Evolutionary conservation across 2,329 filamentous ascomycete species (phyloP).

Genomic region (Lachnellula occidentalis): DNA sequence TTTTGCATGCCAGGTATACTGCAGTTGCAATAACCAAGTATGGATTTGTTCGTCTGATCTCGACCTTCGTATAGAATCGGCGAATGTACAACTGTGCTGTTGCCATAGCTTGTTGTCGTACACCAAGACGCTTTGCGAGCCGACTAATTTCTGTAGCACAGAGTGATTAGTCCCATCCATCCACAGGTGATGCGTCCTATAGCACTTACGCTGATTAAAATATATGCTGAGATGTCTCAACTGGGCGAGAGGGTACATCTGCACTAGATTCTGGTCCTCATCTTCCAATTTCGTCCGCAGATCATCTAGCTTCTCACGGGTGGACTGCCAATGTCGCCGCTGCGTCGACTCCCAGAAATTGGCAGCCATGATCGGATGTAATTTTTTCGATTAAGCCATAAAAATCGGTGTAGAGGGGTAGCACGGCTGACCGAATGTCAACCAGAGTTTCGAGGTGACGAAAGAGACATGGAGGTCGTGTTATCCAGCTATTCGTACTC

Average conservation of each 20-base stretch:
- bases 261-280: slow-evolving; percentile 66
- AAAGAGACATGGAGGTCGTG: too few species aligned
- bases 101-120: slow-evolving; percentile 87
- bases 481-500: too few species aligned
- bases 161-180: background rate
- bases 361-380: slow-evolving; percentile 34
- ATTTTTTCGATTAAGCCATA: background rate
- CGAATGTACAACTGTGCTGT: slow-evolving; percentile 94
- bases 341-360: slow-evolving; percentile 98
- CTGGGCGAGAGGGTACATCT: slow-evolving; percentile 78
- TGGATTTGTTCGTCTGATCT: slow-evolving; percentile 87
- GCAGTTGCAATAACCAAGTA: slow-evolving; percentile 91
- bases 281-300: slow-evolving; percentile 74
- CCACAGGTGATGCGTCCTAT: background rate
- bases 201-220: slow-evolving; percentile 73
- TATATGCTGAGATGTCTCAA: slow-evolving; percentile 81
- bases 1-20: slow-evolving; percentile 93
- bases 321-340: slow-evolving; percentile 83
- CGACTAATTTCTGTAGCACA: slow-evolving; percentile 64
- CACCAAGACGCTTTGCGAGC: slow-evolving; percentile 74
- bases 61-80: slow-evolving; percentile 85
- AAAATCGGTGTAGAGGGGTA: too few species aligned
- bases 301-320: slow-evolving; percentile 70
- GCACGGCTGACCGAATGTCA: too few species aligned
- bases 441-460: too few species aligned